Conservation (phyloP, 2,329 filamentous ascomycete genomes). For the Paraconiothyrium sp. region DNA sequence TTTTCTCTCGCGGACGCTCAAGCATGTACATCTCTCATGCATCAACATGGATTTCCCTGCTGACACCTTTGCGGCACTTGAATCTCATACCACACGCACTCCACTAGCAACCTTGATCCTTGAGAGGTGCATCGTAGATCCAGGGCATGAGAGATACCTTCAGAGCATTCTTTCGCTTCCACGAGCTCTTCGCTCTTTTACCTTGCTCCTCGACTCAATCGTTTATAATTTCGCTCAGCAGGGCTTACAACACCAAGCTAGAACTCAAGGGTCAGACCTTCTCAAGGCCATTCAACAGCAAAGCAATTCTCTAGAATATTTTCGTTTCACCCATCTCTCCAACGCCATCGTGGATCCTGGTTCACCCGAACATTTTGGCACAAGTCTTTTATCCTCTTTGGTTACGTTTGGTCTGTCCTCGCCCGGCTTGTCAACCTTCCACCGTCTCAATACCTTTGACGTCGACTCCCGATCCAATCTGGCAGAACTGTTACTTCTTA, state of each 20-base stretch:
- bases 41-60: neutral
- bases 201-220: neutral
- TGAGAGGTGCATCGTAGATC: constrained; percentile 1
- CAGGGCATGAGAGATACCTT: neutral
- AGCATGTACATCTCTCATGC: constrained; percentile 2
- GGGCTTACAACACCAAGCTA: neutral
- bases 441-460: neutral
- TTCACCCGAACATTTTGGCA: neutral
- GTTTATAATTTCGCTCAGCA: neutral
- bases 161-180: constrained; percentile 11
- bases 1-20: constrained; percentile 8
- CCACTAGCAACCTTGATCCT: constrained; percentile 16
- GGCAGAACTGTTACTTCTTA: no score
- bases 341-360: neutral
- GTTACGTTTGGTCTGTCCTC: neutral
- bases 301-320: neutral
- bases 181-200: constrained; percentile 11
- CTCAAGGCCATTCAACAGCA: neutral
- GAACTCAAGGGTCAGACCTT: neutral
- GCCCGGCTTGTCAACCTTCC: constrained; percentile 1
- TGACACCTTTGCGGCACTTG: neutral
- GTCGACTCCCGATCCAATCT: no score
- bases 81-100: neutral
- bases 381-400: neutral
- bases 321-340: neutral